Conservation (phyloP, 441 rosid genomes). For the Pelargonium citronellum region DNA sequence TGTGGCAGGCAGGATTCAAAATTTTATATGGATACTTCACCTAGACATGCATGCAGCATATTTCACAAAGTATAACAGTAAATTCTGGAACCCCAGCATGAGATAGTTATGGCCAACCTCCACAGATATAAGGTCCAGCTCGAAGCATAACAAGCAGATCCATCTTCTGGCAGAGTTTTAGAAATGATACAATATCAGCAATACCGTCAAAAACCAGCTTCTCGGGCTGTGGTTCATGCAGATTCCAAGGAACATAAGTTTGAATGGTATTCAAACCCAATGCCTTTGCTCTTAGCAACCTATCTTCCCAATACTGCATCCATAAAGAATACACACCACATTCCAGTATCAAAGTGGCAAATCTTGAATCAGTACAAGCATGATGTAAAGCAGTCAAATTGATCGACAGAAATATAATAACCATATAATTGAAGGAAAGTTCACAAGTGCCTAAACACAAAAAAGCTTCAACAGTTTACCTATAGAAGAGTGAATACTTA, state of each 20-base stretch:
- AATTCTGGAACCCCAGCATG: neutral
- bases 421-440: too few species aligned
- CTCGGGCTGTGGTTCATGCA: conserved; percentile 86
- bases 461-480: too few species aligned
- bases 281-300: conserved; percentile 76
- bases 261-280: conserved; percentile 85
- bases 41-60: neutral
- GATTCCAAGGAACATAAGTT: conserved; percentile 90
- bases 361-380: neutral
- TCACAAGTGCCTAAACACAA: too few species aligned
- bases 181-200: conserved; percentile 67
- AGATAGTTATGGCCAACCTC: conserved; percentile 41
- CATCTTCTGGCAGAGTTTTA: conserved; percentile 74
- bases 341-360: neutral
- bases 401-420: too few species aligned
- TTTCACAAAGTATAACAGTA: neutral
- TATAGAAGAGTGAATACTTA: neutral
- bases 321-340: conserved; percentile 12
- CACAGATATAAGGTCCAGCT: conserved; percentile 88
- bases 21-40: neutral
- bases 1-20: neutral
- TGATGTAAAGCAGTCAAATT: neutral
- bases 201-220: conserved; percentile 67
- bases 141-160: conserved; percentile 88
- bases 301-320: conserved; percentile 83